These are phyloP conservation scores for Aspergillus ruber DNA, from an alignment of 2,329 filamentous ascomycete species.

Conservation along the genomic window DNA sequence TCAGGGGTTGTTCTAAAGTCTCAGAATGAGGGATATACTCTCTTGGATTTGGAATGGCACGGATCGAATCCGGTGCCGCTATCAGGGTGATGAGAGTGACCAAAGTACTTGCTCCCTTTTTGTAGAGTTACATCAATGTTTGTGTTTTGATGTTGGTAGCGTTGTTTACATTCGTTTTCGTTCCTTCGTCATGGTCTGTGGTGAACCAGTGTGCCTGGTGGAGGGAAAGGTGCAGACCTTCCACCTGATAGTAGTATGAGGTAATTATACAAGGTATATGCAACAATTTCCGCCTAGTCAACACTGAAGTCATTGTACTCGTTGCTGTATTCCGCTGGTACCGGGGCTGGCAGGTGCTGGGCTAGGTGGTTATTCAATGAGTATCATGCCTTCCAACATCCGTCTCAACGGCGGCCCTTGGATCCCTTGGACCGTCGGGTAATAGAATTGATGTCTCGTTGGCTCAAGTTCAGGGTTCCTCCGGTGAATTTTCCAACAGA, in stretches of 20 bases:
- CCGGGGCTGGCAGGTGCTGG: not conserved
- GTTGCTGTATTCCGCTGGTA: not conserved
- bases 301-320: too few relatives aligned
- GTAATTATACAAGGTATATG: not conserved
- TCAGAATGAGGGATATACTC: not conserved
- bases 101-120: not conserved
- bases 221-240: not conserved
- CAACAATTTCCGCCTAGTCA: too few relatives aligned
- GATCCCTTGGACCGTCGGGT: constrained; percentile 45
- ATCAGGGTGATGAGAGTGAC: not conserved
- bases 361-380: not conserved
- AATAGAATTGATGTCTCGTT: constrained; percentile 67
- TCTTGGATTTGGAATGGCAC: not conserved
- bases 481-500: constrained; percentile 73
- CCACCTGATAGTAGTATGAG: not conserved
- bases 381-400: not conserved
- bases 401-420: constrained; percentile 21
- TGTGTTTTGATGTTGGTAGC: not conserved
- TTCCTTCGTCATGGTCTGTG: not conserved
- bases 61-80: not conserved
- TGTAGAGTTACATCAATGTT: not conserved
- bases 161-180: not conserved
- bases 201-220: not conserved
- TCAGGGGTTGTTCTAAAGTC: not conserved
- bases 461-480: constrained; percentile 71